These are phyloP conservation scores for Colletotrichum tofieldiae DNA, from an alignment of 2,329 filamentous ascomycete species.

Conservation along the genomic window DNA sequence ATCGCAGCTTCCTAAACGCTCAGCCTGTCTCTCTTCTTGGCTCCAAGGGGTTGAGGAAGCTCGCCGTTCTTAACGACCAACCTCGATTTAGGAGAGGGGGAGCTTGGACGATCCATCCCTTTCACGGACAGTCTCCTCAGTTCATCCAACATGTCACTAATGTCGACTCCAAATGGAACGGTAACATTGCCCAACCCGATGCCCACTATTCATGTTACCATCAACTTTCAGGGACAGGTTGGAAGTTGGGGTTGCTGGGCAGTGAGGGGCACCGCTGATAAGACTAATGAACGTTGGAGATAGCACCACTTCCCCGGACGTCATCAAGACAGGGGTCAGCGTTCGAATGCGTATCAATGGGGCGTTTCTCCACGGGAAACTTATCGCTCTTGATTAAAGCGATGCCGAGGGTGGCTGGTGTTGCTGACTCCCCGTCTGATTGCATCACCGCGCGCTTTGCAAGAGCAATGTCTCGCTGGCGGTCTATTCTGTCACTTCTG, in stretches of 20 bases:
- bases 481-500: too few relatives aligned
- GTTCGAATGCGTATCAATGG: background rate
- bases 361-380: background rate
- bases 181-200: slow-evolving; percentile 35
- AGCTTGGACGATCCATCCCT: slow-evolving; percentile 23
- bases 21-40: background rate
- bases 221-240: background rate
- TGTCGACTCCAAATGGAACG: slow-evolving; percentile 28
- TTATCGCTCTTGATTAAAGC: background rate
- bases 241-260: slow-evolving; percentile 18
- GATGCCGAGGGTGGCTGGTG: background rate
- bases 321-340: slow-evolving; percentile 14
- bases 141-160: slow-evolving; percentile 18
- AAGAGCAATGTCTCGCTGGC: background rate
- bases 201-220: slow-evolving; percentile 41
- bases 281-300: slow-evolving; percentile 21
- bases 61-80: slow-evolving; percentile 18
- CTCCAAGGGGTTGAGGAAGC: slow-evolving; percentile 4
- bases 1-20: background rate
- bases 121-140: slow-evolving; percentile 9
- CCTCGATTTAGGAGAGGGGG: background rate
- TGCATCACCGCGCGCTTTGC: background rate
- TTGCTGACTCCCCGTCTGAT: background rate
- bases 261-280: slow-evolving; percentile 37
- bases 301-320: slow-evolving; percentile 21